A percentile compares a stretch with the other conserved stretches of the same genome.
Evolutionary conservation across 2,329 filamentous ascomycete species (phyloP).

Genomic region (Neoscytalidium dimidiatum): DNA sequence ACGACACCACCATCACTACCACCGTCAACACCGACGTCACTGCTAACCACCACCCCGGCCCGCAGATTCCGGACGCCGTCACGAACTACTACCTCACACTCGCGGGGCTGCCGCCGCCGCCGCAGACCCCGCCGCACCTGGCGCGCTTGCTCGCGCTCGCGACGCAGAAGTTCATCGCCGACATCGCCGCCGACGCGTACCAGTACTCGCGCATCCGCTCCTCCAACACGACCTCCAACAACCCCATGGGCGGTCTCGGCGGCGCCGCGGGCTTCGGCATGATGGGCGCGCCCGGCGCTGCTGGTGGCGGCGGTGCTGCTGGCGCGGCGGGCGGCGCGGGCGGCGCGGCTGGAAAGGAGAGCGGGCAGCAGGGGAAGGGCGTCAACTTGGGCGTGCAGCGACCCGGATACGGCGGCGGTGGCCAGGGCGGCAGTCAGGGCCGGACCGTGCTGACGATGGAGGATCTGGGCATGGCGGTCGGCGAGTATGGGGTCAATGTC

Average conservation of each 20-base stretch:
- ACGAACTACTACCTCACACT: conserved; percentile 98
- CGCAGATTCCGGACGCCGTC: conserved; percentile 91
- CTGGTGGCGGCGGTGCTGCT: conserved; percentile 49
- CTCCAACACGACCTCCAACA: conserved; percentile 87
- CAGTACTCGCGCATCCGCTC: conserved; percentile 95
- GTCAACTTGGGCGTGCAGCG: conserved; percentile 51
- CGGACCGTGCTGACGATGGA: conserved; percentile 97
- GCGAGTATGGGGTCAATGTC: conserved; percentile 96
- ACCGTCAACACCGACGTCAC: neutral
- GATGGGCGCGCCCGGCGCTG: conserved; percentile 55
- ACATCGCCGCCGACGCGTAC: conserved; percentile 95
- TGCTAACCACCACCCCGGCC: neutral
- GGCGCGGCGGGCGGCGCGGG: conserved; percentile 52
- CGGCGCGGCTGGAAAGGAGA: conserved; percentile 37
- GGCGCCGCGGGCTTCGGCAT: conserved; percentile 73
- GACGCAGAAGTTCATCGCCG: conserved; percentile 98
- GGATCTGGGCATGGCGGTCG: conserved; percentile 95
- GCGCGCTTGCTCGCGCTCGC: conserved; percentile 92
- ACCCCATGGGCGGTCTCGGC: conserved; percentile 84
- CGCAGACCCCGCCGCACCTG: conserved; percentile 85
- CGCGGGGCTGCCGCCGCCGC: conserved; percentile 88
- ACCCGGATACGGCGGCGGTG: conserved; percentile 71
- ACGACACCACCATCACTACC: conserved; percentile 16
- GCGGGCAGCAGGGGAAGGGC: conserved; percentile 43
- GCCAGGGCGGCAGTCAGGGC: conserved; percentile 84